These are phyloP conservation scores for Lentinula edodes DNA, from an alignment of 768 basidiomycete species.

Conservation along the genomic window DNA sequence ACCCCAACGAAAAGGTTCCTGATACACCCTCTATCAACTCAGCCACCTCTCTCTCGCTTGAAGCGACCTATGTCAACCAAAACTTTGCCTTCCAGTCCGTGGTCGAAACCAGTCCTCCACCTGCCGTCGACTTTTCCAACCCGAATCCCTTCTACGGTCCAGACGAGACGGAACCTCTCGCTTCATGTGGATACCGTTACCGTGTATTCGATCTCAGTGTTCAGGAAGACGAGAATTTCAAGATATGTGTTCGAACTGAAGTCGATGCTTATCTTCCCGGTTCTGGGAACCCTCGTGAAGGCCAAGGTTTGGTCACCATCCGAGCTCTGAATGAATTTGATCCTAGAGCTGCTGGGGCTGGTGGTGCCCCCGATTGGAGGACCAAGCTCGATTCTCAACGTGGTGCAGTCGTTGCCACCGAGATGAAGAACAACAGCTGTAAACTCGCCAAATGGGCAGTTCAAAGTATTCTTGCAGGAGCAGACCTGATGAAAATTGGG, in stretches of 20 bases:
- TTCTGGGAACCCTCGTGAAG: constrained; percentile 57
- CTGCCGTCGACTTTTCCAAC: constrained; percentile 68
- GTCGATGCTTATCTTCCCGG: constrained; percentile 80
- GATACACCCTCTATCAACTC: constrained; percentile 88
- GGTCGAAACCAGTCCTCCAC: constrained; percentile 56
- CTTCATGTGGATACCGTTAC: constrained; percentile 95
- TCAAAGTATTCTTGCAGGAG: constrained; percentile 91
- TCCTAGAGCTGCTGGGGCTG: constrained; percentile 80
- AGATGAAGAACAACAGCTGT: constrained; percentile 99
- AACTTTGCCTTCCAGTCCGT: constrained; percentile 98
- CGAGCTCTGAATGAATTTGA: constrained; percentile 98
- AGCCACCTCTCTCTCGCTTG: constrained; percentile 87
- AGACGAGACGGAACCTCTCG: constrained; percentile 92
- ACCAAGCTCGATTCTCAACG: constrained; percentile 94
- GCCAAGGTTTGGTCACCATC: constrained; percentile 81
- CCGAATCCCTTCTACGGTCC: constrained; percentile 95
- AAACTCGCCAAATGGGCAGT: constrained; percentile 98
- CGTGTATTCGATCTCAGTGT: constrained; percentile 90
- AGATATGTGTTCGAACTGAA: constrained; percentile 91
- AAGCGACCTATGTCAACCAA: constrained; percentile 98
- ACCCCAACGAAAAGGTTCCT: constrained; percentile 62
- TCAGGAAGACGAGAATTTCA: constrained; percentile 86
- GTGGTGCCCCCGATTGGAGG: constrained; percentile 98
- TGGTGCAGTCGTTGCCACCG: constrained; percentile 96
- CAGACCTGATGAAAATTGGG: constrained; percentile 97